Conservation (phyloP, 1,284 basidiomycete species). For the Takashimella tepidaria region DNA sequence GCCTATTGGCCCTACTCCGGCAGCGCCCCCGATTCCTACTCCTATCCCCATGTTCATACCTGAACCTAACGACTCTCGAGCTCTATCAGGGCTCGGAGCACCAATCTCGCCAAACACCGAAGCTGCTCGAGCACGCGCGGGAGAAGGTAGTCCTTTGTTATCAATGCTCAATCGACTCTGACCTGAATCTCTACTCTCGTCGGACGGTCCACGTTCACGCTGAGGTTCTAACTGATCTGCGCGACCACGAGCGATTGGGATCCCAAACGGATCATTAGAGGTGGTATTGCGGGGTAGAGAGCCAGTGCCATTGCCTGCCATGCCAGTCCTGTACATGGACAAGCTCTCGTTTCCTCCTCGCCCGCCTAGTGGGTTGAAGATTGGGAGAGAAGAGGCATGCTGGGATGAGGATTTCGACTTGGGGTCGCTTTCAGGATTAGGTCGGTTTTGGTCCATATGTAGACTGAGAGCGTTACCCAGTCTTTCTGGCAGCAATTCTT, state of each 20-base stretch:
- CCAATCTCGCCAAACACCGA: background rate
- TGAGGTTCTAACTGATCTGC: slow-evolving; percentile 8
- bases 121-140: slow-evolving; percentile 7
- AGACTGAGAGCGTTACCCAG: slow-evolving; percentile 61
- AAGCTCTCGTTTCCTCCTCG: background rate
- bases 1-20: background rate
- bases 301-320: background rate
- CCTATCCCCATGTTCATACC: background rate
- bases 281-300: background rate
- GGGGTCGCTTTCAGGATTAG: background rate
- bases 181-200: slow-evolving; percentile 16
- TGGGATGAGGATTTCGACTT: slow-evolving; percentile 7
- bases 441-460: slow-evolving; percentile 50
- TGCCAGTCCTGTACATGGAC: background rate
- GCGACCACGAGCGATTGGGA: slow-evolving; percentile 11
- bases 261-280: slow-evolving; percentile 5
- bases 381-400: slow-evolving; percentile 10
- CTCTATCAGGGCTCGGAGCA: background rate
- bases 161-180: slow-evolving; percentile 23
- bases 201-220: slow-evolving; percentile 12
- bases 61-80: background rate
- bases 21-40: background rate
- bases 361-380: slow-evolving; percentile 10
- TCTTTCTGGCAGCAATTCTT: slow-evolving; percentile 64
- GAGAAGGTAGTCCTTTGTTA: background rate